A percentile compares a stretch with the other conserved stretches of the same genome.
Conservation (phyloP, 2,329 filamentous ascomycete species). For the Sporothrix curviconia region DNA sequence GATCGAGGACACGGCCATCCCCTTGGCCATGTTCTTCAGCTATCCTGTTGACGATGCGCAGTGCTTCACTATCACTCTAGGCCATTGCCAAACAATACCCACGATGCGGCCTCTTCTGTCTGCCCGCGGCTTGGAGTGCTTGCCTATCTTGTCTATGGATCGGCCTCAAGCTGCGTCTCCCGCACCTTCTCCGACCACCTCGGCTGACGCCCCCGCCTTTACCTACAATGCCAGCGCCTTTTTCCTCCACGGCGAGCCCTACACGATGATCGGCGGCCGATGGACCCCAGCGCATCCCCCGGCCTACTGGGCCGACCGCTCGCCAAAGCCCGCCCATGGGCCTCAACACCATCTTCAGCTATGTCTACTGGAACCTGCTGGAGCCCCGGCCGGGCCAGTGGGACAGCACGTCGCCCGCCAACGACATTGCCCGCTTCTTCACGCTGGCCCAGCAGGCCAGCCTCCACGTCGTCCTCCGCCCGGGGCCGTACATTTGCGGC, state of each 20-base stretch:
- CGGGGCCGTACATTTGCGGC: slow-evolving; percentile 73
- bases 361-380: slow-evolving; percentile 69
- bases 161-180: neutral
- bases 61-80: too few relatives aligned
- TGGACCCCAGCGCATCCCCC: slow-evolving; percentile 57
- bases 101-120: too few relatives aligned
- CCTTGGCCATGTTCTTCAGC: too few relatives aligned
- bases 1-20: too few relatives aligned
- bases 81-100: too few relatives aligned
- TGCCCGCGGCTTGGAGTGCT: too few relatives aligned
- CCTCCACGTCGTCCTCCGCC: slow-evolving; percentile 66
- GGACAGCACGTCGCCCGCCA: slow-evolving; percentile 61
- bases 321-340: slow-evolving; percentile 76
- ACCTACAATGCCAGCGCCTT: slow-evolving; percentile 69
- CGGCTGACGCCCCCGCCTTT: slow-evolving; percentile 26
- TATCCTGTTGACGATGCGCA: too few relatives aligned
- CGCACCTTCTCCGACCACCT: neutral
- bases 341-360: slow-evolving; percentile 73
- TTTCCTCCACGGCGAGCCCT: slow-evolving; percentile 61
- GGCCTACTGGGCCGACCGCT: slow-evolving; percentile 36
- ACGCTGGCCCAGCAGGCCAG: slow-evolving; percentile 66
- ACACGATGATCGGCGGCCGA: slow-evolving; percentile 68
- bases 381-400: slow-evolving; percentile 68
- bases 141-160: neutral
- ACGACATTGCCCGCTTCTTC: slow-evolving; percentile 60